These are phyloP conservation scores for Flueggea neowawraea DNA, from an alignment of 441 rosid genomes.

Conservation along the genomic window DNA sequence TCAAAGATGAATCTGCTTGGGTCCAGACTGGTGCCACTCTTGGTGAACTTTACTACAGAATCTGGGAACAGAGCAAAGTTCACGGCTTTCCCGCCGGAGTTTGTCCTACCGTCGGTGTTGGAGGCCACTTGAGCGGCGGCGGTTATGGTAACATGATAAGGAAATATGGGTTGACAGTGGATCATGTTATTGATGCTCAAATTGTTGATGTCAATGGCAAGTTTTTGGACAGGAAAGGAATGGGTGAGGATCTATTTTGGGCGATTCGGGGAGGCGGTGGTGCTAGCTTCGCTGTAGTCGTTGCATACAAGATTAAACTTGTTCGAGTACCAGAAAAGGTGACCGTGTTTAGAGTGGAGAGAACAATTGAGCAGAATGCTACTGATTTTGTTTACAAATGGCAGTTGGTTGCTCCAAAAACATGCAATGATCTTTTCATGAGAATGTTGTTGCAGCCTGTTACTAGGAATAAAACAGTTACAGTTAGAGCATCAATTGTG, in stretches of 20 bases:
- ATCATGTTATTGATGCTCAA: constrained; percentile 50
- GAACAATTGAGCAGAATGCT: constrained; percentile 26
- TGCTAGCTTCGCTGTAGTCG: constrained; percentile 58
- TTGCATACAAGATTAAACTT: constrained; percentile 51
- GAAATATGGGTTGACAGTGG: constrained; percentile 53
- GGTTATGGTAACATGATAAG: constrained; percentile 62
- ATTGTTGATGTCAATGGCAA: constrained; percentile 56
- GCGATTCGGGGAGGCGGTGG: constrained; percentile 77
- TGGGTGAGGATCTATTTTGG: constrained; percentile 85
- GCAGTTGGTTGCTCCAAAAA: constrained; percentile 45
- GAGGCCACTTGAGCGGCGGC: constrained; percentile 69
- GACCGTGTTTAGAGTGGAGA: constrained; percentile 46
- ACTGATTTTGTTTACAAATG: constrained; percentile 40
- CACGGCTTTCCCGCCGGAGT: constrained; percentile 67
- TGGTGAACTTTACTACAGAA: constrained; percentile 55
- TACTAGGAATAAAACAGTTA: constrained; percentile 22
- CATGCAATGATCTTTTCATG: constrained; percentile 42
- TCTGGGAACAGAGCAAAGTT: constrained; percentile 42
- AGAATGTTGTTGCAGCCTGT: constrained; percentile 49
- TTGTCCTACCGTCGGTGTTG: constrained; percentile 68
- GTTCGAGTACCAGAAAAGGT: constrained; percentile 50
- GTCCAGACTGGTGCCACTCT: constrained; percentile 62
- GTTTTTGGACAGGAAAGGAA: constrained; percentile 41
- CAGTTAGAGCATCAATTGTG: constrained; percentile 34
- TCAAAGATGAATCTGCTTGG: constrained; percentile 43